Evolutionary conservation across 768 basidiomycete species (phyloP), one percentile per base, ranked within the genome.

Genomic region (Naganishia vishniacii): DNA sequence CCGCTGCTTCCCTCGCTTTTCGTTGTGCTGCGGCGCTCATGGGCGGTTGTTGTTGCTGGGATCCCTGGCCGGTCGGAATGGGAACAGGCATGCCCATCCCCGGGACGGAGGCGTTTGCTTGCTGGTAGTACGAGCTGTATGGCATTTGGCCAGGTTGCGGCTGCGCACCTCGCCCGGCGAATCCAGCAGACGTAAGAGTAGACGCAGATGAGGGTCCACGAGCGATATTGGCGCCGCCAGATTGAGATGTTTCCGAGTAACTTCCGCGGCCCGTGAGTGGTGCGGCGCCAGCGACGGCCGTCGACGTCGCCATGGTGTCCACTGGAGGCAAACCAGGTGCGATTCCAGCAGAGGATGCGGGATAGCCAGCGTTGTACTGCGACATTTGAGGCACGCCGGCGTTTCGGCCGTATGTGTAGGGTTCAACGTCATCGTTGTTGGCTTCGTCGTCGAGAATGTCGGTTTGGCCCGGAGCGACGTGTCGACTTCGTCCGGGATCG

Each of bases 1-100:
- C 70, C 46, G 74, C 74, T 20, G 75, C 75, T 62, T 77, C 75
- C 20, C 74, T 41, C 66, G 73, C 72, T 62, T 77, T 77, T 34
- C 47, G 53, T 7, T 45, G 29, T 37, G 67, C 72, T 0, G 70
- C 70, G 25, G 64, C 69, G 4, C 23, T 42, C 26, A 25, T 28
- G 5, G 48, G 29, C 16, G 48, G 61, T 16, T 37, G 25, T 18
- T 59, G 41, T 8, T 47, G 23, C 16, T 66, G 32, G n/a, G n/a
- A n/a, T 8, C 41, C 47, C 18, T 23, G 65, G 34, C 65, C 70
- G 29, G 65, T 68, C 23, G 59, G 67, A 41, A 62, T 65, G 11
- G 62, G 67, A 0, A 34, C 60, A 18, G 44, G 67, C 69, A 18
- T 64, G 65, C n/a, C 29, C 48, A 31, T 62, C 60, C 20, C 63